phyloP scores from a whole-genome alignment of 1,139 yeast genomes.

The Magnusiomyces magnusii region DNA sequence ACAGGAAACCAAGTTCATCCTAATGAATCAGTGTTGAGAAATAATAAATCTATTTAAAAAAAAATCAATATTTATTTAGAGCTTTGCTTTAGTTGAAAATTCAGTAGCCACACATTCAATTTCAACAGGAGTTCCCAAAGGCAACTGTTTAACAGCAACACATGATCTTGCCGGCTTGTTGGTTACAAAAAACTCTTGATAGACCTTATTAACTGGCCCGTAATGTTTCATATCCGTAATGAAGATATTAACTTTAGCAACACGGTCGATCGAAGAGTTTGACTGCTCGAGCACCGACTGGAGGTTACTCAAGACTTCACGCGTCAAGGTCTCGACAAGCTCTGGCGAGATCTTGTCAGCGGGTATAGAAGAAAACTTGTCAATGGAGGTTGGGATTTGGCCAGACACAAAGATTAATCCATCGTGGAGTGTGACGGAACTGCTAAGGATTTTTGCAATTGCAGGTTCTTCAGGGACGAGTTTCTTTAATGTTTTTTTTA shows the following conservation, averaged over 20 bases:
- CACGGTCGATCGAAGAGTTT: constrained; percentile 70
- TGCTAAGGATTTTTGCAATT: background rate
- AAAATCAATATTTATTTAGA: too few relatives aligned
- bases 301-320: constrained; percentile 74
- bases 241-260: constrained; percentile 81
- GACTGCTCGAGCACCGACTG: constrained; percentile 71
- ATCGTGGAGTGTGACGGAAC: constrained; percentile 21
- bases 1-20: background rate
- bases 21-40: background rate
- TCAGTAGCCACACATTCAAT: constrained; percentile 77
- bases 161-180: constrained; percentile 96
- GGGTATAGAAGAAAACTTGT: too few relatives aligned
- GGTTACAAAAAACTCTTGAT: constrained; percentile 66
- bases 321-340: constrained; percentile 70
- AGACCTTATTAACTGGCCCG: constrained; percentile 73
- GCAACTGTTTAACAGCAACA: constrained; percentile 83
- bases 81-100: constrained; percentile 20
- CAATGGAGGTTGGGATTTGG: constrained; percentile 86
- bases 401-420: constrained; percentile 89
- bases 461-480: background rate
- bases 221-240: constrained; percentile 83
- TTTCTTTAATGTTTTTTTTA: too few relatives aligned
- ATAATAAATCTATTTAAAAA: background rate
- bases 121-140: constrained; percentile 66
- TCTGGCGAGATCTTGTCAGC: constrained; percentile 62